Percentiles rank a stretch among this genome's conserved stretches.
Conservation (phyloP, 345 rosid species). For the Euphorbia lathyris region DNA sequence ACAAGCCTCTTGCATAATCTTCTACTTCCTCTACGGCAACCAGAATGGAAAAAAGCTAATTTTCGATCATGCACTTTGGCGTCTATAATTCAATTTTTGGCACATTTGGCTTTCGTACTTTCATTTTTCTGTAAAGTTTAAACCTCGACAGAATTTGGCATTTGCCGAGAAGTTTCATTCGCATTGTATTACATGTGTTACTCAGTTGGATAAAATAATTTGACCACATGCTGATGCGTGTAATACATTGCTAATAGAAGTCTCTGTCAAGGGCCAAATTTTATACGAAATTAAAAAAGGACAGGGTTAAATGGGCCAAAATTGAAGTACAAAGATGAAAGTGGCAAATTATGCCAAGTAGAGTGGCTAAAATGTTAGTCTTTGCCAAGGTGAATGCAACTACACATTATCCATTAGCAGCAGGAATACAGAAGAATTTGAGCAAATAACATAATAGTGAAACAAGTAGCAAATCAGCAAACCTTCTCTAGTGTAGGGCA, state of each 20-base stretch:
- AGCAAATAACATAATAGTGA: no score
- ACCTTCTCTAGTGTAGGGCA: conserved; percentile 48
- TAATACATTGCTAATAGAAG: not conserved
- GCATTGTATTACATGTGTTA: no score
- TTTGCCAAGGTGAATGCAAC: not conserved
- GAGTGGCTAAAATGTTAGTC: no score
- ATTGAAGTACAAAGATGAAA: no score
- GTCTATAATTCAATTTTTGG: not conserved
- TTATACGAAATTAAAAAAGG: no score
- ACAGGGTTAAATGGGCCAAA: no score
- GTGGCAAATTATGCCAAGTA: no score
- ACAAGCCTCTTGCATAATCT: not conserved
- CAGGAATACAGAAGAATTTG: not conserved
- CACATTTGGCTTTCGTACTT: no score
- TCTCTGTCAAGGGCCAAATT: not conserved
- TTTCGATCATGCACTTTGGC: no score
- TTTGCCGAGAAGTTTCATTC: no score
- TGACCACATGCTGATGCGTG: not conserved
- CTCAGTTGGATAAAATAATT: not conserved
- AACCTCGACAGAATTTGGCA: not conserved
- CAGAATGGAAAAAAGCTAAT: not conserved
- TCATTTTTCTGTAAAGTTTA: not conserved
- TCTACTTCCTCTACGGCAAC: no score
- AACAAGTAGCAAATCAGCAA: not conserved
- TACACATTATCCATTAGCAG: not conserved